Evolutionary conservation across 1,284 basidiomycete genomes (phyloP).

Genomic region (Apiotrichum siamense): DNA sequence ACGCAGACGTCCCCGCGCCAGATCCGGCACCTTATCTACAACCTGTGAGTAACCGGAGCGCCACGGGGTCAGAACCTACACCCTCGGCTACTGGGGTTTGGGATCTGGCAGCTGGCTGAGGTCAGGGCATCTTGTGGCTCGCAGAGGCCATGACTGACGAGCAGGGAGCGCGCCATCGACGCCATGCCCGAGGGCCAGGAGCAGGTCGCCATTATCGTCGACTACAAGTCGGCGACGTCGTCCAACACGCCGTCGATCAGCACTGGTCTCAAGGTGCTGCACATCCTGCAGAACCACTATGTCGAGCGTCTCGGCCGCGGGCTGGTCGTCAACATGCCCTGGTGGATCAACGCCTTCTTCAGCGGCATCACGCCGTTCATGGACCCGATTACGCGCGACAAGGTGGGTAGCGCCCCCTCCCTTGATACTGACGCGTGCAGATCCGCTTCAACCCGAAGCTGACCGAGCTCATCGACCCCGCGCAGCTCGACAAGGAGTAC

Average conservation of each 20-base stretch:
- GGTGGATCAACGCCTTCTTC: constrained; percentile 75
- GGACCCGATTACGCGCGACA: constrained; percentile 83
- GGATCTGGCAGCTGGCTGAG: too few species aligned
- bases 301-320: constrained; percentile 76
- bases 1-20: constrained; percentile 68
- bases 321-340: constrained; percentile 74
- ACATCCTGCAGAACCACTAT: constrained; percentile 85
- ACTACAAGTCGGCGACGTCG: constrained; percentile 57
- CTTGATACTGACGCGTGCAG: too few species aligned
- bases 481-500: constrained; percentile 75
- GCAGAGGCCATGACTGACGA: constrained; percentile 6
- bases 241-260: constrained; percentile 73
- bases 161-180: constrained; percentile 75
- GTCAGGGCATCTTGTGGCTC: neutral
- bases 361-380: constrained; percentile 79
- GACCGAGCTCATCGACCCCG: constrained; percentile 62
- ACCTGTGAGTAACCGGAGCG: constrained; percentile 53
- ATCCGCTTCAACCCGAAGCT: constrained; percentile 84
- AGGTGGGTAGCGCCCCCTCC: too few species aligned
- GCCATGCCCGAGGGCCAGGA: constrained; percentile 76
- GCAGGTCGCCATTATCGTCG: constrained; percentile 71
- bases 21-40: constrained; percentile 74
- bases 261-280: constrained; percentile 67
- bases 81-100: too few species aligned
- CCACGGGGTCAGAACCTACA: too few species aligned